Evolutionary conservation across 768 basidiomycete species (phyloP).

Genomic region (Russula compacta): DNA sequence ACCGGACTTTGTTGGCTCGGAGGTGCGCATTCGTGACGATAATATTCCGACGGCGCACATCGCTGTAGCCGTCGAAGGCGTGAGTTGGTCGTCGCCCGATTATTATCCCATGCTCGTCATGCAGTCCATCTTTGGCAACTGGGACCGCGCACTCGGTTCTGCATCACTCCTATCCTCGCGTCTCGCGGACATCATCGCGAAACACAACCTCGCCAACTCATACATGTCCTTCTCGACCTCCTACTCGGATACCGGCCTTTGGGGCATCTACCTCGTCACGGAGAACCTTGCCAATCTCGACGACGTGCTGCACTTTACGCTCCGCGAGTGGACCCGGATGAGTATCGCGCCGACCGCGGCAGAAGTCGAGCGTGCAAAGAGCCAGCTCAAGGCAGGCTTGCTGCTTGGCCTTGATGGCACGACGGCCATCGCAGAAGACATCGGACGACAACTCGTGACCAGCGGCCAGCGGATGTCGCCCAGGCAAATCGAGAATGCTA

Average conservation of each 20-base stretch:
- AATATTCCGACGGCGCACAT: constrained; percentile 82
- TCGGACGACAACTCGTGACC: constrained; percentile 95
- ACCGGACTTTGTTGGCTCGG: constrained; percentile 83
- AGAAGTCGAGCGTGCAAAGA: constrained; percentile 92
- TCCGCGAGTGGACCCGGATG: constrained; percentile 96
- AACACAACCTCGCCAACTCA: constrained; percentile 94
- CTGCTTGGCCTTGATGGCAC: constrained; percentile 90
- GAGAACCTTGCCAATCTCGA: constrained; percentile 94
- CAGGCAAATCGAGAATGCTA: constrained; percentile 85
- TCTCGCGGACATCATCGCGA: constrained; percentile 83
- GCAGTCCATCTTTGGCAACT: constrained; percentile 97
- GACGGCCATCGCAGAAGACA: constrained; percentile 94
- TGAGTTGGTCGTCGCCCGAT: constrained; percentile 95
- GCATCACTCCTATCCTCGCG: constrained; percentile 84
- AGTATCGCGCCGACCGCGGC: constrained; percentile 60
- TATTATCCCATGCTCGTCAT: constrained; percentile 99
- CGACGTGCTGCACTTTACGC: constrained; percentile 87
- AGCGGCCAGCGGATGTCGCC: constrained; percentile 86
- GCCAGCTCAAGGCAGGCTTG: constrained; percentile 92
- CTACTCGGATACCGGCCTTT: constrained; percentile 97
- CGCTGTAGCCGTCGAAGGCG: constrained; percentile 96
- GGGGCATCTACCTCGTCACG: constrained; percentile 96
- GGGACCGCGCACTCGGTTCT: constrained; percentile 94
- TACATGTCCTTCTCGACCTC: constrained; percentile 99
- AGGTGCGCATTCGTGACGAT: constrained; percentile 94